Evolutionary conservation across 345 rosid species (phyloP), one percentile per base, ranked within the genome.

Genomic region (Populus nigra): DNA sequence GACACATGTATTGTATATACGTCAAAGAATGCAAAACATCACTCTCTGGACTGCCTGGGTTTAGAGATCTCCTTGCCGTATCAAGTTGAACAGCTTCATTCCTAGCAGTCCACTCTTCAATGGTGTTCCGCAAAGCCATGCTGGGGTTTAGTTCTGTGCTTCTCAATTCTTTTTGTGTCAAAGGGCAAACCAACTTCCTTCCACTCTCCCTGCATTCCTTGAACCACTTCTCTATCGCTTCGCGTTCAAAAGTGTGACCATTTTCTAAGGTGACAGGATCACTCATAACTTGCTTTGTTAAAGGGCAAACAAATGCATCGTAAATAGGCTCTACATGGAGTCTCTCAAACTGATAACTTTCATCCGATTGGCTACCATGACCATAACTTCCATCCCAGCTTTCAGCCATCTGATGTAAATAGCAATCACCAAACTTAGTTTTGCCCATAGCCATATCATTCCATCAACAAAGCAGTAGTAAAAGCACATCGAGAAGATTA

Each of bases 31-130:
- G 84, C 83, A 96, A 36, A 73, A 89, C 80, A 68, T 96, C 96
- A 25, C 77, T 59, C 82, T 96, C 99, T n/a, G 90, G 66, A 83
- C 90, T 92, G 13, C 83, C 80, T 33, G 85, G 55, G 73, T 87
- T 90, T 6, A 96, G 80, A 5, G 96, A 90, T 80, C 88, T 89
- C 25, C 90, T 87, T 38, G 97, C 97, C 82, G 88, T 83, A 76
- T 96, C 98, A 29, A 96, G 94, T 79, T 93, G 94, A 69, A 88
- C 92, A 83, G 86, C 85, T 78, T 93, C 98, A 76, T 93, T 93
- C 85, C 99, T 89, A 39, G 93, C 91, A 80, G 90, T 93, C 99
- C 99, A 96, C 84, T 96, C 98, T 83, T 96, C 93, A 36, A 96
- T 96, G 7, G 96, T 89, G 82, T 88, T 86, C 66, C 96, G 89